These are phyloP conservation scores for Mucor plumbeus DNA, from an alignment of 371 early-diverging fungal genomes.

Conservation along the genomic window DNA sequence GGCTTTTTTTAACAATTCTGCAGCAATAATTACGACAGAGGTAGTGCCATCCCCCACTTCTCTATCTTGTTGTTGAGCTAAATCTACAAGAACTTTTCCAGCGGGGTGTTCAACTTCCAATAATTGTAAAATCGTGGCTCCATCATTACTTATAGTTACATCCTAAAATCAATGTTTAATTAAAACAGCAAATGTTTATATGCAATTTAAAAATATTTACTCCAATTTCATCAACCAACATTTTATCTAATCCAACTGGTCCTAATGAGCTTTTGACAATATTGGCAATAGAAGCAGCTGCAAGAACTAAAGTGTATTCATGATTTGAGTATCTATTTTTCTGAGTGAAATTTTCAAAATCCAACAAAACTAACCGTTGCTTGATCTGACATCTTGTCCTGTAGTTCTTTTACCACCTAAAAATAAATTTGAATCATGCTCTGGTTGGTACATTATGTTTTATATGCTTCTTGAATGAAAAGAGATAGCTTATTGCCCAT, in stretches of 20 bases:
- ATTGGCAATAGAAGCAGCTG: conserved; percentile 92
- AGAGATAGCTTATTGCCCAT: no score
- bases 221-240: conserved; percentile 99
- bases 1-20: conserved; percentile 96
- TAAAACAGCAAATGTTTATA: not conserved
- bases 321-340: not conserved
- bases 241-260: conserved; percentile 99
- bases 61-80: conserved; percentile 99
- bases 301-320: conserved; percentile 50
- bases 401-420: conserved; percentile 92
- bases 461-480: no score
- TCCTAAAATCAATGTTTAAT: conserved; percentile 63
- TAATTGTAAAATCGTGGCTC: conserved; percentile 98
- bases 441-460: conserved; percentile 18
- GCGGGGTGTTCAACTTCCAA: conserved; percentile 99
- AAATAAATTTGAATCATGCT: conserved; percentile 41
- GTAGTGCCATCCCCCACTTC: conserved; percentile 99
- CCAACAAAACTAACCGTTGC: conserved; percentile 82
- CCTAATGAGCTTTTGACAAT: conserved; percentile 99
- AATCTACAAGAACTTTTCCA: conserved; percentile 96
- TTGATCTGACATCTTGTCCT: conserved; percentile 92
- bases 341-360: conserved; percentile 2
- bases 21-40: conserved; percentile 98
- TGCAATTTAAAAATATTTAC: conserved; percentile 45
- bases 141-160: conserved; percentile 99